Evolutionary conservation across 2,329 filamentous ascomycete species (phyloP), one percentile per base, ranked within the genome.

Genomic region (Allantophomopsis cytisporea): DNA sequence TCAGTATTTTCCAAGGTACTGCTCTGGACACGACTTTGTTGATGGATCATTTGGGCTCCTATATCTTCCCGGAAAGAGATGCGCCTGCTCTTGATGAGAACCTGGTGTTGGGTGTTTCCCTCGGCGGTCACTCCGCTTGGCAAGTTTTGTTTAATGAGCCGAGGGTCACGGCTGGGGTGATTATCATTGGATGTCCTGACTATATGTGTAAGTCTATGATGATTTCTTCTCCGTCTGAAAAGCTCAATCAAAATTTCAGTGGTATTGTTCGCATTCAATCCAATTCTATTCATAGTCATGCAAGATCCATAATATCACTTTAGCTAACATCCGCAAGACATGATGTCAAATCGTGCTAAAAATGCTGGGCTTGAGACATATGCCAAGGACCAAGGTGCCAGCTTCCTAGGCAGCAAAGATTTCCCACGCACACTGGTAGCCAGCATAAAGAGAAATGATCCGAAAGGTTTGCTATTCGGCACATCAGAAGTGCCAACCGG

Each of bases 121-220:
- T 96, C 1, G 91, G 91, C 5, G 91, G 85, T 0, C 91, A 96
- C 57, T 76, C 82, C 11, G 79, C 81, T 2, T 96, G 89, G 87
- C 82, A 93, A 54, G 71, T 77, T 20, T 61, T 94, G 42, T 72
- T 95, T 35, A 71, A 76, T 31, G 88, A 96, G 43, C 74, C 79
- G 14, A 72, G 87, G 46, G 72, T 96, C 40, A 79, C 70, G n/a
- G 79, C 83, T 0, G 87, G 74, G 1, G 76, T 94, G 7, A 69
- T 83, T 2, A 71, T 94, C 17, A 83, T 96, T 39, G 91, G 89
- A 1, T 94, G 87, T 58, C 86, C 88, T 1, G 89, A 98, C 59
- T 94, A 84, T 51, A 74, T 79, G 46, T 68, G 83, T 76, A 50
- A 62, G 57, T 64, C 18, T 20, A 20, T 20, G 7, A 8, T 11